Evolutionary conservation across 108 stramenopile genomes (phyloP).

Genomic region (Chaetoceros tenuissimus): DNA sequence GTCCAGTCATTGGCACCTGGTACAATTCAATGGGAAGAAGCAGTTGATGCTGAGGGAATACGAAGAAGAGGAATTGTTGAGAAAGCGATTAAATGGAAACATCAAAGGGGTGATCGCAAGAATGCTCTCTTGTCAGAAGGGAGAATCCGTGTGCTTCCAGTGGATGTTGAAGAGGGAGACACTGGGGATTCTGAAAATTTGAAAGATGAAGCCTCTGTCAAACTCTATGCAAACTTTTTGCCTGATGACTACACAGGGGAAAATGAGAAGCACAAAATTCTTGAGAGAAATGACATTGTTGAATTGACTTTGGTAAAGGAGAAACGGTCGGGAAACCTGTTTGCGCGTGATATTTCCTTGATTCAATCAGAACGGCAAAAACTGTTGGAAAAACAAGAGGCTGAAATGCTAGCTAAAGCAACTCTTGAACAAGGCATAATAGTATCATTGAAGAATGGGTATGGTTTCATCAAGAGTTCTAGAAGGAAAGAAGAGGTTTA

Average conservation of each 20-base stretch:
- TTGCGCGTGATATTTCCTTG: slow-evolving; percentile 45
- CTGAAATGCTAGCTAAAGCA: slow-evolving; percentile 42
- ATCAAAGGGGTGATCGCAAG: slow-evolving; percentile 5
- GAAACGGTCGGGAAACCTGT: slow-evolving; percentile 42
- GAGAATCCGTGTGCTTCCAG: slow-evolving; percentile 18
- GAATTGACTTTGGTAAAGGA: slow-evolving; percentile 53
- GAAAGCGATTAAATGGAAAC: slow-evolving; percentile 10
- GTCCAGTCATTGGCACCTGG: slow-evolving; percentile 25
- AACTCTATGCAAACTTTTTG: background rate
- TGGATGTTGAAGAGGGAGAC: slow-evolving; percentile 7
- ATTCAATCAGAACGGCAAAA: slow-evolving; percentile 61
- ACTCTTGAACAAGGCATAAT: slow-evolving; percentile 57
- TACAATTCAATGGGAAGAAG: slow-evolving; percentile 58
- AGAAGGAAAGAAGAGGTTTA: slow-evolving; percentile 53
- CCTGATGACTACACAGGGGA: background rate
- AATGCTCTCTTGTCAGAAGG: slow-evolving; percentile 12
- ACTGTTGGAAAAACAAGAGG: slow-evolving; percentile 25
- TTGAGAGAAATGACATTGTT: slow-evolving; percentile 49
- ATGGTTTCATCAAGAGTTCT: slow-evolving; percentile 53
- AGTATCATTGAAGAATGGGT: slow-evolving; percentile 44
- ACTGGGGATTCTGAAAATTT: slow-evolving; percentile 1
- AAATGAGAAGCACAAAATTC: background rate
- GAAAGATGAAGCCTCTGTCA: background rate
- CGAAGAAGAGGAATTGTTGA: slow-evolving; percentile 44
- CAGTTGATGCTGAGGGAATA: slow-evolving; percentile 37